Evolutionary conservation across 2,329 filamentous ascomycete species (phyloP).

Genomic region (Trichophyton benhamiae): DNA sequence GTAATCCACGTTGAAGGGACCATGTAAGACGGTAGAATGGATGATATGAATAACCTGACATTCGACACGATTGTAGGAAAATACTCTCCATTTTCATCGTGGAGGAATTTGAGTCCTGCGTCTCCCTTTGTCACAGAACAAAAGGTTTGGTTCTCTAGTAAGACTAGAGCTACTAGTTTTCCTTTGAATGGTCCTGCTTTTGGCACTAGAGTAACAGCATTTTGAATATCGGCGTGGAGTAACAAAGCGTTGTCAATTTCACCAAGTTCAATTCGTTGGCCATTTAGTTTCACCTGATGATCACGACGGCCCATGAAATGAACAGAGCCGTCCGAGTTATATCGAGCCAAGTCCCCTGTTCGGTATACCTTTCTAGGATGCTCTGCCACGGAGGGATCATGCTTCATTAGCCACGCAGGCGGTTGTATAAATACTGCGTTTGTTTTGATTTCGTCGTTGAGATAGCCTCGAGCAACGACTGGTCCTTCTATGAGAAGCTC

Average conservation of each 20-base stretch:
- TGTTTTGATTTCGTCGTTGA: conserved; percentile 29
- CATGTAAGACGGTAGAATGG: conserved; percentile 12
- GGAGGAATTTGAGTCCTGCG: neutral
- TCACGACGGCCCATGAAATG: conserved; percentile 10
- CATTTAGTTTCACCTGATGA: neutral
- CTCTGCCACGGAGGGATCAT: neutral
- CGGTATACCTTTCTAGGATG: conserved; percentile 43
- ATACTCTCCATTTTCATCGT: neutral
- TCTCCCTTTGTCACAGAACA: neutral
- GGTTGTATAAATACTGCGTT: conserved; percentile 17
- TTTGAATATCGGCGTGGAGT: neutral
- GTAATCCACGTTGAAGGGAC: conserved; percentile 10
- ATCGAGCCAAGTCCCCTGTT: conserved; percentile 18
- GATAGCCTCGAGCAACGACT: conserved; percentile 29
- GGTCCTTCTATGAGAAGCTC: conserved; percentile 30
- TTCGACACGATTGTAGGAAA: neutral
- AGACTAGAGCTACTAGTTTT: neutral
- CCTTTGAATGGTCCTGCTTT: neutral
- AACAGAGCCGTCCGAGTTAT: conserved; percentile 14
- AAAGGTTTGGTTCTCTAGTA: neutral
- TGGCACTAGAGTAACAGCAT: neutral
- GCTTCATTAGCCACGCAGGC: conserved; percentile 41
- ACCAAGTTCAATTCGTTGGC: neutral
- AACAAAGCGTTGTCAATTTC: conserved; percentile 32
- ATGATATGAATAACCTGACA: neutral